phyloP scores from a whole-genome alignment of 192 early-diverging fungal species.

The Phlyctochytrium bullatum region DNA sequence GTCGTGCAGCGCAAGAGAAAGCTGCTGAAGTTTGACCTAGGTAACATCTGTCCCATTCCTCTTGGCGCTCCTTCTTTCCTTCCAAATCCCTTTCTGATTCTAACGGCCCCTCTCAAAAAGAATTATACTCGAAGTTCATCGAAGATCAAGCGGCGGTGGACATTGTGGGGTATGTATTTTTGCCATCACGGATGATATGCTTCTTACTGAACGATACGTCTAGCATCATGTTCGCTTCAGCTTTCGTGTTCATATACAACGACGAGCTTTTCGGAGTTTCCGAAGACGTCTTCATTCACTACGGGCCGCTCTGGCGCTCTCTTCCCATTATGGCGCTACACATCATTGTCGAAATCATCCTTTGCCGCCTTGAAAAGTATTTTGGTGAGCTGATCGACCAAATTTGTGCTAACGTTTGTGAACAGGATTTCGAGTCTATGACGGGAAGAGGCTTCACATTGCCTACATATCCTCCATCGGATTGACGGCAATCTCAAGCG shows the following conservation, averaged over 20 bases:
- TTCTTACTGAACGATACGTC: too few relatives aligned
- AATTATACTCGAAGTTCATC: not conserved
- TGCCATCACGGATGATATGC: too few relatives aligned
- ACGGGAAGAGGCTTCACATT: not conserved
- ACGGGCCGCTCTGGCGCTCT: not conserved
- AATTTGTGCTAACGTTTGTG: not conserved
- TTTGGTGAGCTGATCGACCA: not conserved
- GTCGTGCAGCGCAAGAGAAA: not conserved
- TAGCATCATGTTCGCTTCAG: not conserved
- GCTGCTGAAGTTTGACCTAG: not conserved
- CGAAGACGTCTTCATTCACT: not conserved
- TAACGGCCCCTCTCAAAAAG: too few relatives aligned
- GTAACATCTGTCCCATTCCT: not conserved
- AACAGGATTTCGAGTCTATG: not conserved
- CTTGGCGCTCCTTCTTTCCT: not conserved
- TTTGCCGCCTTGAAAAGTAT: not conserved
- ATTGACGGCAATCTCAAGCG: not conserved
- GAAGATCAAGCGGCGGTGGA: not conserved
- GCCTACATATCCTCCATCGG: not conserved
- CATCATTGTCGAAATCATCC: not conserved
- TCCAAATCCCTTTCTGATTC: not conserved
- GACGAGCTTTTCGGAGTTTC: not conserved
- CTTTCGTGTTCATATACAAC: not conserved
- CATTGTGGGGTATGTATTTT: not conserved
- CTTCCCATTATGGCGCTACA: not conserved